Conservation (phyloP, 805 yeast genomes). For the Teunomyces kruisii region DNA sequence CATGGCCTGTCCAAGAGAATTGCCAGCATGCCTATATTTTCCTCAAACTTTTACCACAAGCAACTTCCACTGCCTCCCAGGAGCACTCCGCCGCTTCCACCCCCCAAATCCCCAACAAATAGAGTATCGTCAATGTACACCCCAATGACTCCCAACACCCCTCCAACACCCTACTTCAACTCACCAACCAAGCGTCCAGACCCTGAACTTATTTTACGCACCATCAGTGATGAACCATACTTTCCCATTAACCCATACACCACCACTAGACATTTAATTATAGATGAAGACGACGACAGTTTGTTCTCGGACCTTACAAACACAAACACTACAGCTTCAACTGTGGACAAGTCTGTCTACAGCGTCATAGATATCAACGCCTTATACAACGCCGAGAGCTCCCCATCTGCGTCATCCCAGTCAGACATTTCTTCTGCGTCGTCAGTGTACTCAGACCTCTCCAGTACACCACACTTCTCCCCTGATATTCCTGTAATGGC, state of each 20-base stretch:
- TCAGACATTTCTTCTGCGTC: background rate
- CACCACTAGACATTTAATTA: slow-evolving; percentile 5
- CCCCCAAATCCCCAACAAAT: background rate
- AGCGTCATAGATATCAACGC: slow-evolving; percentile 5
- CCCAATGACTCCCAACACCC: background rate
- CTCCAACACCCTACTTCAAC: background rate
- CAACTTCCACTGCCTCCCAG: background rate
- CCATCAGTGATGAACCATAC: background rate
- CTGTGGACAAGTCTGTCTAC: background rate
- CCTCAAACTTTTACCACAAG: background rate
- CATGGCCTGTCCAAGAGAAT: slow-evolving; percentile 12
- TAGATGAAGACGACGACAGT: slow-evolving; percentile 15
- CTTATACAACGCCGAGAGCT: slow-evolving; percentile 8
- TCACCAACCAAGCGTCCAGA: background rate
- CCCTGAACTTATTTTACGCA: background rate
- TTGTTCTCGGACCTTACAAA: slow-evolving; percentile 13
- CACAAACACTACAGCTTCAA: background rate
- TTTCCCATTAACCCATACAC: background rate
- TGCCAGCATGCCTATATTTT: slow-evolving; percentile 21
- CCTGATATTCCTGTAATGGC: background rate
- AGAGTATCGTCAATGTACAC: background rate
- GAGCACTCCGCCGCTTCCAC: background rate
- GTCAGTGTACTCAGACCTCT: background rate
- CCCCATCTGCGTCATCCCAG: slow-evolving; percentile 1
- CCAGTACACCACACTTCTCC: background rate